Evolutionary conservation across 768 basidiomycete species (phyloP).

Genomic region (Tubosaeta brunneosetosa): DNA sequence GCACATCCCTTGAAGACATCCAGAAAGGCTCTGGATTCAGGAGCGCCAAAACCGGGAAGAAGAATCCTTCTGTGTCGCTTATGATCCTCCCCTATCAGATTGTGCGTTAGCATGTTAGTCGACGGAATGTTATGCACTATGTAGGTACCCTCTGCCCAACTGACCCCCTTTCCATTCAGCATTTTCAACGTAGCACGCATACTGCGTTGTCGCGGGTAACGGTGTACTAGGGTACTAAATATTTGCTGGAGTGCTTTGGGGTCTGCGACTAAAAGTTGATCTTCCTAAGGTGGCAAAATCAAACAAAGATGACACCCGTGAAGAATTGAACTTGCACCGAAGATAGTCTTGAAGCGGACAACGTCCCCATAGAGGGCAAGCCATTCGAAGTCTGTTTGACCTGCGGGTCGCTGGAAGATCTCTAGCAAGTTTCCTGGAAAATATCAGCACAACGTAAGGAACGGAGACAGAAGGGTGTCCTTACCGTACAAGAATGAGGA

Average conservation of each 20-base stretch:
- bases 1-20: slow-evolving; percentile 42
- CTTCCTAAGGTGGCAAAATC: slow-evolving; percentile 32
- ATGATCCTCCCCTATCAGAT: slow-evolving; percentile 37
- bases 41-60: slow-evolving; percentile 51
- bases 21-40: slow-evolving; percentile 48
- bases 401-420: slow-evolving; percentile 25
- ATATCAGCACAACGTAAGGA: slow-evolving; percentile 20
- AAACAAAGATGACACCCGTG: neutral
- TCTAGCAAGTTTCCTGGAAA: slow-evolving; percentile 26
- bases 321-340: slow-evolving; percentile 19
- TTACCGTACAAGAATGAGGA: slow-evolving; percentile 20
- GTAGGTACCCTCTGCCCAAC: slow-evolving; percentile 38
- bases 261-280: slow-evolving; percentile 44
- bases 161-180: slow-evolving; percentile 32
- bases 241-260: slow-evolving; percentile 42
- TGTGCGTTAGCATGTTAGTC: slow-evolving; percentile 10
- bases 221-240: slow-evolving; percentile 35
- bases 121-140: neutral
- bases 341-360: slow-evolving; percentile 24
- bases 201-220: slow-evolving; percentile 36
- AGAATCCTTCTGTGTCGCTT: slow-evolving; percentile 51
- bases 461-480: neutral
- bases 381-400: slow-evolving; percentile 28
- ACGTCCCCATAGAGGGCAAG: slow-evolving; percentile 27
- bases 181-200: slow-evolving; percentile 14